Percentiles rank a stretch among this genome's conserved stretches.
These are phyloP conservation scores for Naganishia albida DNA, from an alignment of 1,284 basidiomycete genomes.

Conservation along the genomic window DNA sequence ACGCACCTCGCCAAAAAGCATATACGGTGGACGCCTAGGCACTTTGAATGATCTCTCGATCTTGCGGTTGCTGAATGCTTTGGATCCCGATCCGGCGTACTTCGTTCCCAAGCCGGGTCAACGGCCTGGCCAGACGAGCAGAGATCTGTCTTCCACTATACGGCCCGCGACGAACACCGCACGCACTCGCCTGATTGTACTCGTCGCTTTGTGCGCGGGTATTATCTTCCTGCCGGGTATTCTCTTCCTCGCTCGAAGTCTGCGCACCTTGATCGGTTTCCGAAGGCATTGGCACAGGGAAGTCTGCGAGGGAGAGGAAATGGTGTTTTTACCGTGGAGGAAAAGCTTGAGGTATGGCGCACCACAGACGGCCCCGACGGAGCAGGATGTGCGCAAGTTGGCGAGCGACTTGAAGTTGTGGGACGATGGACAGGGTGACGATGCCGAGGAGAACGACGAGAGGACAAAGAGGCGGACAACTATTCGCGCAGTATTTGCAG, in stretches of 20 bases:
- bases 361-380: conserved; percentile 3
- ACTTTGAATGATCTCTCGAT: conserved; percentile 72
- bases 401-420: conserved; percentile 67
- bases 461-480: conserved; percentile 8
- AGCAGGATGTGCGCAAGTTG: conserved; percentile 38
- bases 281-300: conserved; percentile 64
- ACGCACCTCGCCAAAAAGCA: conserved; percentile 56
- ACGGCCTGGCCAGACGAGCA: neutral
- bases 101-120: neutral
- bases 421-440: conserved; percentile 57
- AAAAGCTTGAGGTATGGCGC: conserved; percentile 57
- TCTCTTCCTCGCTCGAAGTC: conserved; percentile 66
- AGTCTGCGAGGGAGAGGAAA: conserved; percentile 67
- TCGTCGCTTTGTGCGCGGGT: conserved; percentile 64
- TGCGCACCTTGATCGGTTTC: conserved; percentile 61
- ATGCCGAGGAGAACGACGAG: conserved; percentile 25
- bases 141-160: conserved; percentile 41
- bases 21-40: conserved; percentile 67
- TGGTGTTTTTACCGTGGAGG: conserved; percentile 64
- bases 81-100: conserved; percentile 57
- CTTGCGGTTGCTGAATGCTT: conserved; percentile 65
- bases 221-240: conserved; percentile 67
- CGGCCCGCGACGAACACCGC: conserved; percentile 56
- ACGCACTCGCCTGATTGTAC: conserved; percentile 63
- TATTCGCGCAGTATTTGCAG: conserved; percentile 20